phyloP scores from a whole-genome alignment of 73 alveolate genomes.

The Paramecium caudatum region DNA sequence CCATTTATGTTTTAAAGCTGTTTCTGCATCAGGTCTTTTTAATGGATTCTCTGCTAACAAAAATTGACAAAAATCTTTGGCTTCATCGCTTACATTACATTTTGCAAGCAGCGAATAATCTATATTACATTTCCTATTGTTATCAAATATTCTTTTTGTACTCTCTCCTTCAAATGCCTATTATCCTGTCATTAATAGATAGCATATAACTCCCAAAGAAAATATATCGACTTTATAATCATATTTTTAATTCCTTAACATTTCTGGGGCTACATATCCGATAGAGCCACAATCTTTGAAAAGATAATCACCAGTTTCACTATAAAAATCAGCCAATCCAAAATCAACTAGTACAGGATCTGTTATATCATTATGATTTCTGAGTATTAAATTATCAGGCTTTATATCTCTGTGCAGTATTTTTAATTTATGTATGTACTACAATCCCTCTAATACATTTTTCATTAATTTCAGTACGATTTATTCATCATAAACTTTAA shows the following conservation, averaged over 20 bases:
- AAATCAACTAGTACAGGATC: constrained; percentile 34
- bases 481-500: background rate
- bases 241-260: constrained; percentile 78
- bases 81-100: background rate
- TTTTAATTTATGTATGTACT: background rate
- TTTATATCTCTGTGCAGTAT: constrained; percentile 59
- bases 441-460: constrained; percentile 8
- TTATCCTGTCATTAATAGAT: constrained; percentile 80
- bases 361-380: background rate
- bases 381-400: constrained; percentile 55
- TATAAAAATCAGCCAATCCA: constrained; percentile 58
- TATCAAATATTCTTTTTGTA: background rate
- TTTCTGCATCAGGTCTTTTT: background rate
- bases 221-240: constrained; percentile 83
- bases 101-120: background rate
- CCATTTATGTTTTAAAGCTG: background rate
- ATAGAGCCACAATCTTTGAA: constrained; percentile 82
- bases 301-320: background rate
- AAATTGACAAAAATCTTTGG: background rate
- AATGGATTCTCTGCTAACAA: background rate
- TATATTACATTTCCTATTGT: background rate
- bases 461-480: background rate
- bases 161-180: background rate
- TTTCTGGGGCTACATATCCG: constrained; percentile 89
- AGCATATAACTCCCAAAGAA: constrained; percentile 84